Evolutionary conservation across 345 rosid genomes (phyloP).

Genomic region (Punica granatum): DNA sequence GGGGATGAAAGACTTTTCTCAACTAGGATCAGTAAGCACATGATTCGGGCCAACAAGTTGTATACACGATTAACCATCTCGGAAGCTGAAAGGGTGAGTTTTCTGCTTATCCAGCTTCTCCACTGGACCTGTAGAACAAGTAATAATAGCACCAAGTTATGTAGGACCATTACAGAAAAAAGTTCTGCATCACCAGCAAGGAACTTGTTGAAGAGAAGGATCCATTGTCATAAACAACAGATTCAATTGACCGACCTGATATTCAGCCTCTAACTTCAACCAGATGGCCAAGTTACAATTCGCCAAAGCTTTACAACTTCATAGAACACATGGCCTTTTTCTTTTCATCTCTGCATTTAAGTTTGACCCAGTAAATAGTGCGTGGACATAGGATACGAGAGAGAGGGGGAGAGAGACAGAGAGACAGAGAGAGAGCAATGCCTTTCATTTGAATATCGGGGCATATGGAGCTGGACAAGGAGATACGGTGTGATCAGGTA

Average conservation of each 20-base stretch:
- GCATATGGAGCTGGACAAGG: slow-evolving; percentile 93
- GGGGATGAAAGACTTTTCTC: neutral
- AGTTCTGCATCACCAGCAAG: neutral
- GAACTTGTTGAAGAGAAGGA: neutral
- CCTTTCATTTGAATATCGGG: slow-evolving; percentile 61
- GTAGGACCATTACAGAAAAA: neutral
- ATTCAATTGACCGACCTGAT: neutral
- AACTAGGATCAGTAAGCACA: neutral
- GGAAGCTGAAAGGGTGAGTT: neutral
- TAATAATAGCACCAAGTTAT: neutral
- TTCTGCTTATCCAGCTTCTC: neutral
- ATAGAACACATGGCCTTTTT: neutral
- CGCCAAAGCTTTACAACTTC: neutral
- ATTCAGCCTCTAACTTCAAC: neutral
- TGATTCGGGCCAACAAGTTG: neutral
- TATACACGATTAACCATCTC: neutral
- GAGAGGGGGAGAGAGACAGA: neutral
- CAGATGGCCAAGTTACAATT: neutral
- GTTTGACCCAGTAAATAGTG: neutral
- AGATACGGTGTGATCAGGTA: slow-evolving; percentile 70
- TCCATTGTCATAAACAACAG: neutral
- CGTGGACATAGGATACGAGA: neutral
- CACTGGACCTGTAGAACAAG: slow-evolving; percentile 1
- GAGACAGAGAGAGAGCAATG: slow-evolving; percentile 14
- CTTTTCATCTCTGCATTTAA: neutral